Percentiles rank a stretch among this genome's conserved stretches.
Evolutionary conservation across 2,329 filamentous ascomycete species (phyloP).

Genomic region (Penicillium hesseltinei): DNA sequence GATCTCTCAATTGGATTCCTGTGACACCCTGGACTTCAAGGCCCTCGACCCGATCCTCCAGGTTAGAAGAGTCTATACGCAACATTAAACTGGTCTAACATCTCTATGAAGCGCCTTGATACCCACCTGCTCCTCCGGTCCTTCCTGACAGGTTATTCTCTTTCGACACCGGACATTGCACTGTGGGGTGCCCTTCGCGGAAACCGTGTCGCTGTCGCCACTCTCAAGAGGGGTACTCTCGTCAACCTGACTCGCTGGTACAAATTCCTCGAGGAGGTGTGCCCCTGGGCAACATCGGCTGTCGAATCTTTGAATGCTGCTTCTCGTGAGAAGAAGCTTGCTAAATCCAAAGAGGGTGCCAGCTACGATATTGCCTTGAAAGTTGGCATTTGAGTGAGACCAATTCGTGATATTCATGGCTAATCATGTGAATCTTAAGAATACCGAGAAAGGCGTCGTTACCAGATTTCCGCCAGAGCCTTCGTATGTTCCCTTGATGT

Average conservation of each 20-base stretch:
- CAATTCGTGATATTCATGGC: neutral
- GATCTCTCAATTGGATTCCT: constrained; percentile 53
- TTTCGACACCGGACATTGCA: constrained; percentile 66
- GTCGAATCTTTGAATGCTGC: constrained; percentile 67
- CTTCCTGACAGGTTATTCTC: constrained; percentile 76
- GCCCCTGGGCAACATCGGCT: constrained; percentile 71
- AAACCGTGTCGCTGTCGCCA: constrained; percentile 77
- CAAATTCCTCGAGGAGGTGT: constrained; percentile 74
- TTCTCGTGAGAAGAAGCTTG: constrained; percentile 67
- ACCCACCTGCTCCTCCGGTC: constrained; percentile 83
- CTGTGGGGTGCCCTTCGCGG: constrained; percentile 79
- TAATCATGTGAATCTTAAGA: constrained; percentile 45
- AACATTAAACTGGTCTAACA: neutral
- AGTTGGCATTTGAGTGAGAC: neutral
- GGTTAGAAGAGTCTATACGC: neutral
- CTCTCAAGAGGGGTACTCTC: constrained; percentile 73
- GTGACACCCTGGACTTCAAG: constrained; percentile 72
- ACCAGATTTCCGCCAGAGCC: constrained; percentile 93
- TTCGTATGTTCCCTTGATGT: constrained; percentile 55
- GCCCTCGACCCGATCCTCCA: constrained; percentile 70
- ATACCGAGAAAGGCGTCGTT: constrained; percentile 83
- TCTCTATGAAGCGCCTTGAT: constrained; percentile 60
- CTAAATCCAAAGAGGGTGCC: constrained; percentile 71
- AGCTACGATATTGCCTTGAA: constrained; percentile 82
- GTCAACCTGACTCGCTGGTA: constrained; percentile 84